Percentiles rank a stretch among this genome's conserved stretches.
Conservation (phyloP, 2,329 filamentous ascomycete genomes). For the Aspergillus cejpii region DNA sequence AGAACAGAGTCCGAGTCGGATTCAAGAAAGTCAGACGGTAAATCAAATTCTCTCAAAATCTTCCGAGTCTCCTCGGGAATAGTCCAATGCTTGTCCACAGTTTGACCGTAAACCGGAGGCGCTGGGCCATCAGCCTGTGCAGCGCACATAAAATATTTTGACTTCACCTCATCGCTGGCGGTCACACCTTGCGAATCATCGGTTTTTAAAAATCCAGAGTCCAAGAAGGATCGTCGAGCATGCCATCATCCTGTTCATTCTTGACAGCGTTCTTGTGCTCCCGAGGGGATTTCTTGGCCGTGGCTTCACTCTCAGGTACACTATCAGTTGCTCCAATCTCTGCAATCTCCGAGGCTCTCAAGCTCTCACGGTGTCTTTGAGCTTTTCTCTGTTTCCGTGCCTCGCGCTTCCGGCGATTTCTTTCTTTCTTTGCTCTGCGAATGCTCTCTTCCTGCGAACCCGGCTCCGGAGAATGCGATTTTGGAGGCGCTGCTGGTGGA, state of each 20-base stretch:
- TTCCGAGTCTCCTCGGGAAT: slow-evolving; percentile 13
- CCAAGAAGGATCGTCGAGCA: slow-evolving; percentile 12
- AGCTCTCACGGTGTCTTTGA: neutral
- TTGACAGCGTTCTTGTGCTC: neutral
- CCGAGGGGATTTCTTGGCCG: neutral
- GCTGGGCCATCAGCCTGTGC: neutral
- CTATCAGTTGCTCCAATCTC: neutral
- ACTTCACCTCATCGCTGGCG: slow-evolving; percentile 37
- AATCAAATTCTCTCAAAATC: slow-evolving; percentile 11
- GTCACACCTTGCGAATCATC: slow-evolving; percentile 36
- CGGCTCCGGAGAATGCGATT: neutral
- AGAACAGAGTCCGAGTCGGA: slow-evolving; percentile 33
- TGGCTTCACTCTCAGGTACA: neutral
- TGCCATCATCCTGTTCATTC: neutral
- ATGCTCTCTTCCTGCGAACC: neutral
- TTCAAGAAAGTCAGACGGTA: slow-evolving; percentile 19
- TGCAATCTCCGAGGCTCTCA: neutral
- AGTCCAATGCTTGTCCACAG: neutral
- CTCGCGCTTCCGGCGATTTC: neutral
- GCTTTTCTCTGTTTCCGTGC: neutral
- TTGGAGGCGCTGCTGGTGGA: neutral
- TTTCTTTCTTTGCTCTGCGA: neutral
- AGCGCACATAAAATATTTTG: slow-evolving; percentile 27
- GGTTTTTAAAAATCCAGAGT: slow-evolving; percentile 34
- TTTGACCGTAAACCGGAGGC: neutral